Conservation (phyloP, 2,329 filamentous ascomycete species). For the Pyricularia grisea region DNA sequence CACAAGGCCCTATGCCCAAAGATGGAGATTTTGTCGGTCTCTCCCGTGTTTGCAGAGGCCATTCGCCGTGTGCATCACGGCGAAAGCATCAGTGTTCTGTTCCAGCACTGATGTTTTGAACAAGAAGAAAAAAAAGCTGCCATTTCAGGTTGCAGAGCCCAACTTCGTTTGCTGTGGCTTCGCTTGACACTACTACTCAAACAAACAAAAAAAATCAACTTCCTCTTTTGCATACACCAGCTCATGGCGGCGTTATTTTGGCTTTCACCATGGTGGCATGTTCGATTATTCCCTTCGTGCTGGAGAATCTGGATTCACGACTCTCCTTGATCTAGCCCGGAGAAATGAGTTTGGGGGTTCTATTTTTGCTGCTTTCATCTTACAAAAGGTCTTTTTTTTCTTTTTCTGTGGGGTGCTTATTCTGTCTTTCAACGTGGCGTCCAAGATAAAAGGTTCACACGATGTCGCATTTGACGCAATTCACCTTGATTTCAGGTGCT, state of each 20-base stretch:
- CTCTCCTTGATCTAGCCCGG: neutral
- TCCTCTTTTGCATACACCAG: neutral
- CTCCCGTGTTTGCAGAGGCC: constrained; percentile 86
- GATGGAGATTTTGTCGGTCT: constrained; percentile 84
- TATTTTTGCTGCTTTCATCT: neutral
- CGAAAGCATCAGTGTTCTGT: constrained; percentile 93
- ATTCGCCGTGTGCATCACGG: constrained; percentile 95
- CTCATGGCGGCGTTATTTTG: neutral
- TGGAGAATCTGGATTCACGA: neutral
- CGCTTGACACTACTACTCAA: neutral
- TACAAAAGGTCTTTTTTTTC: neutral
- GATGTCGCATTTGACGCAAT: neutral
- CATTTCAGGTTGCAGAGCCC: neutral
- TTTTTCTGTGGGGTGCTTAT: neutral
- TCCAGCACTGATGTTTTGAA: constrained; percentile 48
- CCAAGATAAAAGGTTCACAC: neutral
- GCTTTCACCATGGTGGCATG: neutral
- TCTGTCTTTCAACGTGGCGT: neutral
- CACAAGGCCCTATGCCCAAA: constrained; percentile 73
- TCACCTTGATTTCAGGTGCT: neutral
- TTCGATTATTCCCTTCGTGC: neutral
- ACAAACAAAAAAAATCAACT: neutral
- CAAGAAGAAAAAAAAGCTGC: too few species aligned
- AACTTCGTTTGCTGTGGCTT: neutral
- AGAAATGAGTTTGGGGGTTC: neutral